phyloP scores from a whole-genome alignment of 176 grass and related monocot species.

The Rhynchospora pubera region DNA sequence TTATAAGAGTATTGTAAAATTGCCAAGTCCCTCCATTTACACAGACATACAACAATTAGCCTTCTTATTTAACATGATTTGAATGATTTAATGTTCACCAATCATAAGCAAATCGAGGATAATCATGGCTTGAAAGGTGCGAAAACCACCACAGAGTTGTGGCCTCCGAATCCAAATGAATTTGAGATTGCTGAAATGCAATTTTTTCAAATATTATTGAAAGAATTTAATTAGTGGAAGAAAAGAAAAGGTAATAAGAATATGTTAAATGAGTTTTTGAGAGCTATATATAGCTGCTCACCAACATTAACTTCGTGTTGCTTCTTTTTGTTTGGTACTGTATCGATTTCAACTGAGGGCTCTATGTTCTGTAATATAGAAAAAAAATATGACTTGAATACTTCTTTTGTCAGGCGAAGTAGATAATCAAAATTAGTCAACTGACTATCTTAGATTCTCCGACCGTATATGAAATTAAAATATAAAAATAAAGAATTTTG shows the following conservation, averaged over 20 bases:
- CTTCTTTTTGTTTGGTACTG: slow-evolving; percentile 30
- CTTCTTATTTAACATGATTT: neutral
- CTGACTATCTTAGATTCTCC: no score
- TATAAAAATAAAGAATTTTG: no score
- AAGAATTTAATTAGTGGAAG: neutral
- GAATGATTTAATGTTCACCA: neutral
- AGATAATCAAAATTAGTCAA: no score
- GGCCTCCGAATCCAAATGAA: slow-evolving; percentile 89
- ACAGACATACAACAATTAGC: neutral
- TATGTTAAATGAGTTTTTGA: neutral
- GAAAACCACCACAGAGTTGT: slow-evolving; percentile 87
- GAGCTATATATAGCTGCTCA: neutral
- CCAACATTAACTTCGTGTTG: slow-evolving; percentile 39
- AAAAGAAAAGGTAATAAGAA: neutral
- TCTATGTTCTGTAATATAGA: slow-evolving; percentile 37
- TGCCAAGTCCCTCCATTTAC: neutral
- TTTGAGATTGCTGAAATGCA: slow-evolving; percentile 63
- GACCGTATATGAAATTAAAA: no score
- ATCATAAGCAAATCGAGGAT: neutral
- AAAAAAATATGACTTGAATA: neutral
- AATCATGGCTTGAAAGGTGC: slow-evolving; percentile 71
- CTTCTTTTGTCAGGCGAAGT: no score
- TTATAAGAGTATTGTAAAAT: no score
- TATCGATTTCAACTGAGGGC: slow-evolving; percentile 32
- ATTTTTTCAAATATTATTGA: neutral